Percentiles rank a stretch among this genome's conserved stretches.
phyloP scores from a whole-genome alignment of 139 green algal species.

The Asterochloris sp. region DNA sequence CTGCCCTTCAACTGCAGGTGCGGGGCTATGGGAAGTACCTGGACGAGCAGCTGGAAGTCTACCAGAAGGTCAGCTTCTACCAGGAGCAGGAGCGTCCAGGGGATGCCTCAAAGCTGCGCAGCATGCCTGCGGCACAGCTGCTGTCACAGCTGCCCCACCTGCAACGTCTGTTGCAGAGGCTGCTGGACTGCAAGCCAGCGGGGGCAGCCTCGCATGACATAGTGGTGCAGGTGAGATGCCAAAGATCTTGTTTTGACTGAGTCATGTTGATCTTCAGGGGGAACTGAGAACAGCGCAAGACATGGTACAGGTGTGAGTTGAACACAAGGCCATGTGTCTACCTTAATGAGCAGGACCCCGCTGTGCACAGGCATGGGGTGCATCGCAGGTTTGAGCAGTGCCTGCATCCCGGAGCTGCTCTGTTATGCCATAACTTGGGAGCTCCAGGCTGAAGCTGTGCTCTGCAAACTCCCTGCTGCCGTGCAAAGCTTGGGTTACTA shows the following conservation, averaged over 20 bases:
- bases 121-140: constrained; percentile 46
- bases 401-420: too few species aligned
- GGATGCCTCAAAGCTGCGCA: constrained; percentile 21
- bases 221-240: constrained; percentile 46
- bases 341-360: too few species aligned
- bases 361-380: too few species aligned
- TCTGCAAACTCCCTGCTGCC: too few species aligned
- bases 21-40: constrained; percentile 89
- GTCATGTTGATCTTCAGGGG: background rate
- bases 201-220: constrained; percentile 60
- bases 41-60: constrained; percentile 79
- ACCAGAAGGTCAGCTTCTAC: constrained; percentile 43
- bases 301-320: background rate
- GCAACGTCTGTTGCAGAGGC: constrained; percentile 72
- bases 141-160: constrained; percentile 78
- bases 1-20: too few species aligned
- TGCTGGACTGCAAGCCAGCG: constrained; percentile 81
- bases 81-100: constrained; percentile 35
- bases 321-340: too few species aligned
- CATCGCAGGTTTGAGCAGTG: too few species aligned
- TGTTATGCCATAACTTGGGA: too few species aligned
- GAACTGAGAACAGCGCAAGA: background rate
- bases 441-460: too few species aligned
- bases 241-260: background rate
- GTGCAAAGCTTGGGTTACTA: too few species aligned